A percentile compares a stretch with the other conserved stretches of the same genome.
These are phyloP conservation scores for Trichocladium uniseriatum DNA, from an alignment of 495 filamentous ascomycete species.

Conservation along the genomic window DNA sequence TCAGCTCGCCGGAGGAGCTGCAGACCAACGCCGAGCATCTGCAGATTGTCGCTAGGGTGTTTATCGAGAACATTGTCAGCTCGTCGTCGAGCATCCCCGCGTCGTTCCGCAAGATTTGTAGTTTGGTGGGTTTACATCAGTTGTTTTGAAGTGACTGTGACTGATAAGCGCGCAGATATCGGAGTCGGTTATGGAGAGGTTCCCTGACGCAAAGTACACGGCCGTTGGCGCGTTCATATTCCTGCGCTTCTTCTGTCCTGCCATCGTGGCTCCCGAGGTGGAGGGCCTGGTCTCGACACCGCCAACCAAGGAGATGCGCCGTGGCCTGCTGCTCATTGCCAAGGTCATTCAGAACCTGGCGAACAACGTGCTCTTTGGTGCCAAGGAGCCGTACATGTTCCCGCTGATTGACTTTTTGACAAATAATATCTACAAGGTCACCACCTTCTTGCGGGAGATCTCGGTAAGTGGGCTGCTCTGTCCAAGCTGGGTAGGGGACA, in stretches of 20 bases:
- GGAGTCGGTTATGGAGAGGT: constrained; percentile 45
- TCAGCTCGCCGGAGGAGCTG: constrained; percentile 47
- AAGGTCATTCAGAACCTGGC: constrained; percentile 61
- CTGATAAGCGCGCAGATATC: constrained; percentile 37
- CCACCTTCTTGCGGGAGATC: constrained; percentile 53
- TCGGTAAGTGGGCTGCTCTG: constrained; percentile 33
- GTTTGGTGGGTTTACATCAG: constrained; percentile 35
- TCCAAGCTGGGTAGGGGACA: not conserved
- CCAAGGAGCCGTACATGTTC: constrained; percentile 61
- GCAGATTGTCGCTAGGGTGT: constrained; percentile 51
- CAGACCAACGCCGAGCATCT: constrained; percentile 52
- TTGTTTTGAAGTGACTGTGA: not conserved
- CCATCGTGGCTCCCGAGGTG: constrained; percentile 57
- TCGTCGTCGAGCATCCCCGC: constrained; percentile 49
- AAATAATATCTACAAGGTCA: constrained; percentile 53
- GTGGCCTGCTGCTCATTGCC: constrained; percentile 55
- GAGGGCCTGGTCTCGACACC: constrained; percentile 49
- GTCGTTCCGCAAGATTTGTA: constrained; percentile 56
- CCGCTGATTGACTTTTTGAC: constrained; percentile 56
- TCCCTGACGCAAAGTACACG: constrained; percentile 60
- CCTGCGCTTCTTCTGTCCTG: constrained; percentile 59
- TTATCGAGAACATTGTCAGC: constrained; percentile 56
- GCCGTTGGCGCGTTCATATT: constrained; percentile 63
- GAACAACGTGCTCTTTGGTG: constrained; percentile 62
- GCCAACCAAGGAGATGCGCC: constrained; percentile 56